A percentile compares a stretch with the other conserved stretches of the same genome.
Evolutionary conservation across 768 basidiomycete genomes (phyloP).

Genomic region (Trametes cingulata): DNA sequence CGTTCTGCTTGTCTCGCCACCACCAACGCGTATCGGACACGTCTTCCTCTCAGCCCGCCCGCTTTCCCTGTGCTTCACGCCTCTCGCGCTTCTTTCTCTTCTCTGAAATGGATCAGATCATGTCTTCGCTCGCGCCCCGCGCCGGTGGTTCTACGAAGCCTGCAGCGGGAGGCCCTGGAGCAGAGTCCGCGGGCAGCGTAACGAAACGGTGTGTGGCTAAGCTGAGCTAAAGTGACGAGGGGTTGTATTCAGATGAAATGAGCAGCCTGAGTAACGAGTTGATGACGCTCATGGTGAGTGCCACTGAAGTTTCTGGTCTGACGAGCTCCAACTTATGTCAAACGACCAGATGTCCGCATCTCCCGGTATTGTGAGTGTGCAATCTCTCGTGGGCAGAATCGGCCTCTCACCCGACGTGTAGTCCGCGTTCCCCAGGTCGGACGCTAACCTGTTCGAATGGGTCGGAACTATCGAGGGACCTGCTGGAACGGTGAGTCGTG

Average conservation of each 20-base stretch:
- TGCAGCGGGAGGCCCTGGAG: constrained; percentile 48
- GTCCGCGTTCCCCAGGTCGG: constrained; percentile 90
- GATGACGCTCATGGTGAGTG: constrained; percentile 83
- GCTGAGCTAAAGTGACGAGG: constrained; percentile 2
- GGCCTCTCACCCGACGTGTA: constrained; percentile 30
- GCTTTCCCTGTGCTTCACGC: neutral
- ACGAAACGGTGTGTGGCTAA: constrained; percentile 66
- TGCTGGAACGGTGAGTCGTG: constrained; percentile 60
- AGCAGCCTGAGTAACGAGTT: constrained; percentile 78
- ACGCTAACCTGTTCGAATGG: constrained; percentile 89
- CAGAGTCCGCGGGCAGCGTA: constrained; percentile 72
- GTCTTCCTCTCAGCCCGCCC: neutral
- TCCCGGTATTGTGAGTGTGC: constrained; percentile 76
- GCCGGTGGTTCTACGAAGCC: constrained; percentile 52
- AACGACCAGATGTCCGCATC: constrained; percentile 75
- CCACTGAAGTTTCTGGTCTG: neutral
- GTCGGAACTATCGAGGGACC: constrained; percentile 86
- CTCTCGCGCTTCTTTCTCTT: neutral
- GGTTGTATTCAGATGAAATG: constrained; percentile 1
- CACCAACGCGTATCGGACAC: constrained; percentile 6
- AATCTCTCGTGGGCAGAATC: too few relatives aligned
- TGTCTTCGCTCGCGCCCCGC: constrained; percentile 62
- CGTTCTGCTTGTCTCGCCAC: constrained; percentile 23
- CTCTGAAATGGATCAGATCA: constrained; percentile 71
- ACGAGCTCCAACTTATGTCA: neutral